Evolutionary conservation across 106 monocot genomes (phyloP), one percentile per base, ranked within the genome.

Genomic region (Cymbidium sinense): DNA sequence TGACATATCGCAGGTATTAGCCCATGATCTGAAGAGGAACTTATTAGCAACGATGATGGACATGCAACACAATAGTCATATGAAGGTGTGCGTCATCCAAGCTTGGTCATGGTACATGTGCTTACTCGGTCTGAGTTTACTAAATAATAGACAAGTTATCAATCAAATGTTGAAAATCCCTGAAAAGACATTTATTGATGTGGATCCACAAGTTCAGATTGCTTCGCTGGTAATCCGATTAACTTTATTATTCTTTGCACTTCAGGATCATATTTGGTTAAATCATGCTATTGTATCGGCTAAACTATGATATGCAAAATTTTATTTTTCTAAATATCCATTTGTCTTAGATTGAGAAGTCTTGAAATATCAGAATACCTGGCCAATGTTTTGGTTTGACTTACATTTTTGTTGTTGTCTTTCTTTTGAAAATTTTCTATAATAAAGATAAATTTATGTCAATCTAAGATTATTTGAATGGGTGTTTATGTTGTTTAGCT

Each of bases 71-170:
- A 78, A 78, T 77, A 61, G 50, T 71, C 41, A 27, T 43, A 80
- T 82, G 84, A 88, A 82, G 78, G 64, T 82, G 79, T 82, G 77
- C n/a, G n/a, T 73, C 34, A 82, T 91, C 28, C 81, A 82, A 64
- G 86, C 91, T 74, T 91, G 91, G 91, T 86, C 88, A 70, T 91
- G 86, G 91, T 86, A 86, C 71, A 75, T 91, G 25, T 74, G 75
- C 44, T 81, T 91, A 58, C 88, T 91, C 69, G 83, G 84, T 78
- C 74, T 65, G 2, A 27, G 76, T 70, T 77, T 71, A 25, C 21
- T 84, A 31, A 77, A 70, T 74, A 65, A 77, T 43, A 84, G 84
- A 71, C 51, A n/a, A 75, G 65, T 88, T 50, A 19, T 91, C 58
- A 91, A 91, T 77, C 65, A 80, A 74, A 73, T 91, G 88, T 70